phyloP scores from a whole-genome alignment of 805 yeast species.

The Ogataea pignaliae region DNA sequence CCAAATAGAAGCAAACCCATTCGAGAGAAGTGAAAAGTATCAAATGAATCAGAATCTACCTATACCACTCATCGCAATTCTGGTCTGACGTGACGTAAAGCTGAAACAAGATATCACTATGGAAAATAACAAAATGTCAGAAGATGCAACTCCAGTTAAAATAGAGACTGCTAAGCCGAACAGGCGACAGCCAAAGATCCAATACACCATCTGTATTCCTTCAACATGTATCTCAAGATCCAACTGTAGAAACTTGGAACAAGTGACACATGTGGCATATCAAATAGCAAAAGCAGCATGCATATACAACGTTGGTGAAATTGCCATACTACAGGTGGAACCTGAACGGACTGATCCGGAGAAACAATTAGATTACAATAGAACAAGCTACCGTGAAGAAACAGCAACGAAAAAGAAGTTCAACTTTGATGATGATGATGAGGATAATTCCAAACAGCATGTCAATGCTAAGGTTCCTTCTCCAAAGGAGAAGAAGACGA shows the following conservation, averaged over 20 bases:
- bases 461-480: background rate
- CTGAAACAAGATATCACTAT: no score
- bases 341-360: conserved; percentile 26
- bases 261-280: conserved; percentile 67
- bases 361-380: conserved; percentile 4
- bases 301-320: conserved; percentile 65
- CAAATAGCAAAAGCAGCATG: conserved; percentile 77
- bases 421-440: conserved; percentile 25
- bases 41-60: no score
- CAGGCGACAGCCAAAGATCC: conserved; percentile 14
- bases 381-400: conserved; percentile 16
- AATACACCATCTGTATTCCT: conserved; percentile 68
- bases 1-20: no score
- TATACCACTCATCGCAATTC: no score
- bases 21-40: no score
- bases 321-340: conserved; percentile 58
- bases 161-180: conserved; percentile 1
- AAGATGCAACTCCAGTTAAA: no score
- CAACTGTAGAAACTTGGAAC: conserved; percentile 63
- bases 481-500: conserved; percentile 8
- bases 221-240: conserved; percentile 51
- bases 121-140: no score
- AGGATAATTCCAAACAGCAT: conserved; percentile 22
- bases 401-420: conserved; percentile 28
- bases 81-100: no score